Base-by-base conservation (phyloP, 1,139 yeast species). In the Debaryomyces subglobosus region DNA sequence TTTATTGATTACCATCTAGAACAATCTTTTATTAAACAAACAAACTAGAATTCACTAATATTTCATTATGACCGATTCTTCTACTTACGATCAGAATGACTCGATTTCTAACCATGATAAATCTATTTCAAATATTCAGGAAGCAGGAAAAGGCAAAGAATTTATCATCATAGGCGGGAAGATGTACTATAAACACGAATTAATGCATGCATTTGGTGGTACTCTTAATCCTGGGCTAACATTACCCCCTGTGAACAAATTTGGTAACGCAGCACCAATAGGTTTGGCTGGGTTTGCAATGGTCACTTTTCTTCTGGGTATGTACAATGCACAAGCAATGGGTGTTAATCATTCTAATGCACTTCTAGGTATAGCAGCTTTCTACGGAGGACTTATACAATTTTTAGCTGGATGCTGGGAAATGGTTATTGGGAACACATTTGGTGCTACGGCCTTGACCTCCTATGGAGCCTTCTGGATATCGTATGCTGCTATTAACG, bases 181-280 rank as follows among this genome's bases (percentile, higher is more conserved):
- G 39, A 63, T 56, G 38, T 66, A 56, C 57, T 60, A 64, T 47
- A 54, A 51, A 15, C 63, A 60, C 47, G 73, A 68, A 49, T 63
- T 68, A 56, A 60, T 64, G 67, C 46, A 51, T 12, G 74, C 72
- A 4, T 54, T 67, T 46, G 71, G 70, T 33, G 71, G 69, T 63
- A 58, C 70, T 7, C 67, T 74, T 57, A 72, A 69, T 48, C 74
- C 73, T 2, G 78, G 73, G 37, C 60, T 63, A 32, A 46, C 73
- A 0, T 74, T 78, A 4, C 67, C 61, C 44, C 74, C 77, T 18
- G 55, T 53, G 24, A 61, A 68, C 46, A 56, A 69, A 44, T 65
- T 75, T 50, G 87, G 79, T 34, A 82, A 84, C 57, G 86, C 89
- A 1, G 80, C 83, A 23, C 87, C 89, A 3, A 65, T 82, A 51